A percentile compares a stretch with the other conserved stretches of the same genome.
Evolutionary conservation across 208 protist species (phyloP).

Genomic region (Angomonas desouzai): DNA sequence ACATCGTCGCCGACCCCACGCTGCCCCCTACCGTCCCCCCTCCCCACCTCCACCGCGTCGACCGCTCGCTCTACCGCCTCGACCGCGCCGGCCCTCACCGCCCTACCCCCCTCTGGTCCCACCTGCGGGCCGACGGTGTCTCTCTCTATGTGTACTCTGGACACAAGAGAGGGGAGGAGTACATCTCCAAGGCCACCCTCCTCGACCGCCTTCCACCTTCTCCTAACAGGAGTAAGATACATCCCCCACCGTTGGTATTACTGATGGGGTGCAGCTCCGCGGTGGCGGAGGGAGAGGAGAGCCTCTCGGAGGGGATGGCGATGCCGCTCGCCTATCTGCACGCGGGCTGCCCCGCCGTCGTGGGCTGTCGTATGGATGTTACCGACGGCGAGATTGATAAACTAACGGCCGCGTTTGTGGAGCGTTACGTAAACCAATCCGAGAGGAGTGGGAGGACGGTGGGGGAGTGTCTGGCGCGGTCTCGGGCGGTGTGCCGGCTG

Average conservation of each 20-base stretch:
- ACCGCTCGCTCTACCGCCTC: constrained; percentile 12
- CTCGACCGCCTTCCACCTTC: constrained; percentile 43
- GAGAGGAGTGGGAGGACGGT: constrained; percentile 15
- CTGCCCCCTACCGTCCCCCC: constrained; percentile 31
- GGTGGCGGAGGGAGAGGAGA: constrained; percentile 25
- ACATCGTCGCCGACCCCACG: constrained; percentile 6
- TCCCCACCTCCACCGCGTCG: background rate
- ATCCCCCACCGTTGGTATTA: constrained; percentile 20
- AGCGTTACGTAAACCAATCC: background rate
- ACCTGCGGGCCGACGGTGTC: background rate
- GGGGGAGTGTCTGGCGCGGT: constrained; percentile 46
- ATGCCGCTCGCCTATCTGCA: constrained; percentile 75
- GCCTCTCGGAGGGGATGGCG: constrained; percentile 20
- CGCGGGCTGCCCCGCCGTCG: constrained; percentile 43
- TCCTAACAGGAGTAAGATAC: background rate
- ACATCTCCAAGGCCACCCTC: constrained; percentile 32
- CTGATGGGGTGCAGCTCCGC: constrained; percentile 87
- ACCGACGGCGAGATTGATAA: constrained; percentile 78
- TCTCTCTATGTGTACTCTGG: constrained; percentile 61
- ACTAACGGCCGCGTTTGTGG: constrained; percentile 45
- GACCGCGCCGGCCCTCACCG: constrained; percentile 17
- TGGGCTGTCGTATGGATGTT: constrained; percentile 78
- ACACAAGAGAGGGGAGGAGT: constrained; percentile 53
- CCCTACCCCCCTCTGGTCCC: background rate
- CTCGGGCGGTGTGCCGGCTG: constrained; percentile 41